Percentiles rank a stretch among this genome's conserved stretches.
phyloP scores from a whole-genome alignment of 2,329 filamentous ascomycete species.

The Colletotrichum navitas region DNA sequence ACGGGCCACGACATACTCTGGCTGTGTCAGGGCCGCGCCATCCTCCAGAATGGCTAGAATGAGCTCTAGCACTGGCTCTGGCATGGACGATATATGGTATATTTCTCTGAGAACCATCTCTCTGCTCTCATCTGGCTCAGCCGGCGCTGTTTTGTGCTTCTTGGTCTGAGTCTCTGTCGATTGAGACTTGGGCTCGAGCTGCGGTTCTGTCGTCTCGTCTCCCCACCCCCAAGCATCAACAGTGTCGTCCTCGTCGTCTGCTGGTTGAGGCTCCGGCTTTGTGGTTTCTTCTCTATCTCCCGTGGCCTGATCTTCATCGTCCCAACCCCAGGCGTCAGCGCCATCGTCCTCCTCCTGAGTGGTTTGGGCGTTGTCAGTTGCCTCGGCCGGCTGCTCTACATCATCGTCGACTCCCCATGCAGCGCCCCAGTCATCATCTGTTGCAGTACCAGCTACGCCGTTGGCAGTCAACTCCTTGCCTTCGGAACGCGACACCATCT shows the following conservation, averaged over 20 bases:
- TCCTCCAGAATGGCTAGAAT: conserved; percentile 72
- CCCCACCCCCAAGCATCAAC: conserved; percentile 88
- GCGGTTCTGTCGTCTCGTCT: conserved; percentile 63
- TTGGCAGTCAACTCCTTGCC: conserved; percentile 74
- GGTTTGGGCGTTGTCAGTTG: conserved; percentile 44
- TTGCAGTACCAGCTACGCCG: conserved; percentile 56
- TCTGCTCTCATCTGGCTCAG: conserved; percentile 56
- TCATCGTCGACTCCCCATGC: conserved; percentile 82
- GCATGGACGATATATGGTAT: conserved; percentile 90
- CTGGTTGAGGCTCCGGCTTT: conserved; percentile 38
- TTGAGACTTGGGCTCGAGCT: conserved; percentile 45
- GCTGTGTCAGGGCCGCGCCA: conserved; percentile 68
- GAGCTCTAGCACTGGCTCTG: conserved; percentile 79
- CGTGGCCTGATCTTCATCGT: conserved; percentile 70
- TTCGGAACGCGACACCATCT: conserved; percentile 76
- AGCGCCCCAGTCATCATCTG: conserved; percentile 78
- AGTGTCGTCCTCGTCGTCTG: conserved; percentile 60
- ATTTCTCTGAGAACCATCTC: conserved; percentile 86
- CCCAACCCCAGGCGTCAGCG: conserved; percentile 87
- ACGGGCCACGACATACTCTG: conserved; percentile 55
- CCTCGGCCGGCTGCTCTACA: conserved; percentile 47
- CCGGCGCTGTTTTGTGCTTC: conserved; percentile 35
- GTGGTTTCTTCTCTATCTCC: conserved; percentile 48
- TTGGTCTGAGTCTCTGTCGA: conserved; percentile 38
- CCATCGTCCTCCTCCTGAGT: conserved; percentile 56